Evolutionary conservation across 164 flowering plant species (phyloP), one percentile per base, ranked within the genome.

Genomic region (Akebia trifoliata): DNA sequence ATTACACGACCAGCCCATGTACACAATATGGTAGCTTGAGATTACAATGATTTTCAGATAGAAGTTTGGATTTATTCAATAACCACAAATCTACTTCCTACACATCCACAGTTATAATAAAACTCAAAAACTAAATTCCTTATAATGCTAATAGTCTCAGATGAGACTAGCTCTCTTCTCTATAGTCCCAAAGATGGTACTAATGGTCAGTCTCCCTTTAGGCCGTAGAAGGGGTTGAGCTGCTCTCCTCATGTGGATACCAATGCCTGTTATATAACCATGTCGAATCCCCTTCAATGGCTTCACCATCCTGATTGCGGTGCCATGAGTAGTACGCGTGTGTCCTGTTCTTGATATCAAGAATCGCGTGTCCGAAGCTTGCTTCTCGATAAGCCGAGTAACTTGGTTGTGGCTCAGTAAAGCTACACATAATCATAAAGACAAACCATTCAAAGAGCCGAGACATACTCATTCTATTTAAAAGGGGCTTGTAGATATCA

Each of bases 321-420:
- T 81, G 83, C 85, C 88, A 83, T 8, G 63, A 45, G 59, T 58
- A 83, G 39, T 72, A 64, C n/a, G 82, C 81, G 48, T 80, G 85
- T 1, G 83, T 80, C 14, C 79, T 37, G 58, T 83, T 83, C 66
- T 78, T 78, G 2, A 83, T 73, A 4, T 79, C 81, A 8, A 83
- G 62, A 31, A 69, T 60, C 3, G 69, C 80, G 28, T 81, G 81
- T 6, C 84, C 85, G 42, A 75, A 79, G 54, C 86, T 81, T 22
- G 83, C 81, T 57, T 83, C 81, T 0, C 82, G 35, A 34, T n/a
- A 78, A 0, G 83, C 82, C 8, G 84, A 78, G 68, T 81, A 83
- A 18, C 26, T 56, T 0, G 85, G 85, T 42, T 78, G 85, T 40
- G 82, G 85, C 49, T 79, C 67, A 0, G 73, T 73, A 63, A 77